phyloP scores from a whole-genome alignment of 495 filamentous ascomycete genomes.

The Podospora australis region DNA sequence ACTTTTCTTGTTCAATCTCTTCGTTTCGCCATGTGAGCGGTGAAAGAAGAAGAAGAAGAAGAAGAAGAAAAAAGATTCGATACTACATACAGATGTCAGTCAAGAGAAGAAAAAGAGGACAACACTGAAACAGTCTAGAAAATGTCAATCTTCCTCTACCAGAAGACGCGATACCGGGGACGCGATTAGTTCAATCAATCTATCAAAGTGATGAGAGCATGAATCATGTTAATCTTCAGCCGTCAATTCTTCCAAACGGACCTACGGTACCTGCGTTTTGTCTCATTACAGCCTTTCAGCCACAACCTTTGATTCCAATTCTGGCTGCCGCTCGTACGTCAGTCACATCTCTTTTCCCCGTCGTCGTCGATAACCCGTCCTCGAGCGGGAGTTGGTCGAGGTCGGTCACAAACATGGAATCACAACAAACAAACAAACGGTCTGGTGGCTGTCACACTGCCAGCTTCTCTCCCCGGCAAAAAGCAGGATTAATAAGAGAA shows the following conservation, averaged over 20 bases:
- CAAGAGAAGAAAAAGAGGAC: background rate
- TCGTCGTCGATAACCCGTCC: background rate
- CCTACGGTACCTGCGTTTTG: background rate
- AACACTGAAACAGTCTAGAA: too few relatives aligned
- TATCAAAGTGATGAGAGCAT: background rate
- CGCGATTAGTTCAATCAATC: background rate
- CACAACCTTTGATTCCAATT: background rate
- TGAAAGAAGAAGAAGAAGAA: too few relatives aligned
- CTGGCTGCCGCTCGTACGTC: background rate
- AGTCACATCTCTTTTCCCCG: background rate
- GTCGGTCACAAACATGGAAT: too few relatives aligned
- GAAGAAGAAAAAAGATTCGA: too few relatives aligned
- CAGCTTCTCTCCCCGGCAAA: background rate
- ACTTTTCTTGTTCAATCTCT: too few relatives aligned
- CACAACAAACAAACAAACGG: background rate
- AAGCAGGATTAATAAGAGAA: background rate
- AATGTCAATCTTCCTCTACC: too few relatives aligned
- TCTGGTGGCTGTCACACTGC: background rate
- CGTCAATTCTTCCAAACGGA: conserved; percentile 1
- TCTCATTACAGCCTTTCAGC: background rate
- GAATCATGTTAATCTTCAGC: conserved; percentile 6
- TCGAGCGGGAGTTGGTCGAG: too few relatives aligned
- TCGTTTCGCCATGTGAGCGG: too few relatives aligned
- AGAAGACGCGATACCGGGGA: background rate
- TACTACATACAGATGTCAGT: too few relatives aligned